Evolutionary conservation across 1,284 basidiomycete species (phyloP), one percentile per base, ranked within the genome.

Genomic region (Neolentinus lepideus): DNA sequence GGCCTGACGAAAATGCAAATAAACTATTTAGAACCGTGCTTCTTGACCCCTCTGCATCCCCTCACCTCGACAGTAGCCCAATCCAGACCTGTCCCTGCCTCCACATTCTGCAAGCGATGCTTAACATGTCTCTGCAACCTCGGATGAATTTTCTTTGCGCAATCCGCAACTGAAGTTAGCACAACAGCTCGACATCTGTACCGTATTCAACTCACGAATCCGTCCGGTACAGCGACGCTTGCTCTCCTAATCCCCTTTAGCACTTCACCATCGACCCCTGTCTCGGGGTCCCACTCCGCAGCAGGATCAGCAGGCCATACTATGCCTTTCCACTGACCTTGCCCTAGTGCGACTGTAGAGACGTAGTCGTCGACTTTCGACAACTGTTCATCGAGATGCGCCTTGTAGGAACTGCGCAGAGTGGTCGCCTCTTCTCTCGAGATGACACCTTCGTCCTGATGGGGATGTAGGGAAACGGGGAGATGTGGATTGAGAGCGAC

Each of bases 41-140:
- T 52, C 47, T 22, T 19, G 14, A 46, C 27, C 43, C 6, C 43
- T 9, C 6, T 46, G 4, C n/a, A 21, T 27, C 8, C 29, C 29
- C 70, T 8, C 55, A 83, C 89, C 75, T 96, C 93, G 10, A 90
- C 92, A 31, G 90, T 92, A 0, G 91, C 90, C 79, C 90, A 95
- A 66, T 94, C 91, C 45, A 96, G 70, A 1, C 86, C 88, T 3
- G 6, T 50, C 2, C 81, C 87, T n/a, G 71, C 73, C 53, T 91
- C 83, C 46, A 95, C 69, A 53, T 82, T 84, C 61, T 83, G 77
- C n/a, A 92, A 64, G 2, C 92, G 78, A 62, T 81, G 81, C 70
- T 88, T 88, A 55, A 94, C 83, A 65, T 94, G 92, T 16, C 92
- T 73, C 56, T 84, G 81, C 51, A 95, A 69, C 51, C 93, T 82